These are phyloP conservation scores for Saccharomyces hybrid DNA, from an alignment of 1,139 yeast genomes.

Conservation along the genomic window DNA sequence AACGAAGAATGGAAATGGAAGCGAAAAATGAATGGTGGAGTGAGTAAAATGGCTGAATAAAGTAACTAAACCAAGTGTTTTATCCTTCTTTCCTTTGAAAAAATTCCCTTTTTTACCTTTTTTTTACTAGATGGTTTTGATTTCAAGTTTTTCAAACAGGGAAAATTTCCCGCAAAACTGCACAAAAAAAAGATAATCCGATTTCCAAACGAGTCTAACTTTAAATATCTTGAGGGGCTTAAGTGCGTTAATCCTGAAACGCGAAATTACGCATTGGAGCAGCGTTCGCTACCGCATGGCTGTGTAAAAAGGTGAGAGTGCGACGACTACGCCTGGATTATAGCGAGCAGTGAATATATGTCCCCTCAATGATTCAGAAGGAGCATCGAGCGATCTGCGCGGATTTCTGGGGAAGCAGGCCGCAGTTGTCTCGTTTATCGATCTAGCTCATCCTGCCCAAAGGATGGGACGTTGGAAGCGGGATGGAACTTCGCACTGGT, in stretches of 20 bases:
- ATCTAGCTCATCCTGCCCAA: slow-evolving; percentile 29
- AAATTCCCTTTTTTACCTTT: neutral
- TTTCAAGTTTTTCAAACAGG: neutral
- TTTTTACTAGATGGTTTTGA: neutral
- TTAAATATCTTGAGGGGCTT: neutral
- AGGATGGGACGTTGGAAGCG: slow-evolving; percentile 21
- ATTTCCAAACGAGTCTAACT: neutral
- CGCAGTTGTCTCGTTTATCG: slow-evolving; percentile 5
- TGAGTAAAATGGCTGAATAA: neutral
- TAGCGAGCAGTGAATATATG: neutral
- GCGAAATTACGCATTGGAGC: neutral
- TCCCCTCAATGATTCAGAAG: neutral
- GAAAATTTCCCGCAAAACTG: slow-evolving; percentile 2
- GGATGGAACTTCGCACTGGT: neutral
- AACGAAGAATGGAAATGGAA: neutral
- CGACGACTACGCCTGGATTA: neutral
- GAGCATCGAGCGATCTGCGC: neutral
- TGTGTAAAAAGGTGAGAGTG: neutral
- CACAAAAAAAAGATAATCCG: slow-evolving; percentile 4
- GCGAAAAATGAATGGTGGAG: neutral
- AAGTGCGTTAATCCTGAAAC: neutral
- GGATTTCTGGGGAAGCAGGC: neutral
- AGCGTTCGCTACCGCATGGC: neutral
- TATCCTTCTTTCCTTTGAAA: neutral
- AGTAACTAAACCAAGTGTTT: neutral